Base-by-base conservation (phyloP, 2,329 filamentous ascomycete genomes). In the Cercospora zeae-maydis region DNA sequence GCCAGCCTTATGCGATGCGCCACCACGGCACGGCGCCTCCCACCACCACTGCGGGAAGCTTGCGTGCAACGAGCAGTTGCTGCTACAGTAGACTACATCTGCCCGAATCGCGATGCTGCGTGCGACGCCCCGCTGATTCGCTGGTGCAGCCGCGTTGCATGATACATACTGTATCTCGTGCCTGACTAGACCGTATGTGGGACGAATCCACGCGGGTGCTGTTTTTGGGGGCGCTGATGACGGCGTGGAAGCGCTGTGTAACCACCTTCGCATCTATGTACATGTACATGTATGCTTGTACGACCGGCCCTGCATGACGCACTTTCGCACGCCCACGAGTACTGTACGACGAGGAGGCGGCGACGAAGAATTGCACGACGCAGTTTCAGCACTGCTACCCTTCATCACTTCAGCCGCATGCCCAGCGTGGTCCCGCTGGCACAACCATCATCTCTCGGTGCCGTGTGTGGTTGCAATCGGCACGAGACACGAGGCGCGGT, bases 111-210 rank as follows among this genome's bases (percentile, higher is more conserved):
- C 27, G 47, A 51, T 51, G 16, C 14, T 51, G 21, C 3, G 45
- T 9, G 37, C 37, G 4, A 8, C n/a, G 37, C 37, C n/a, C 37
- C 16, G 37, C 37, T 19, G 37, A 42, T 42, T 42, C n/a, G 37
- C 37, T 7, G 13, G 47, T 31, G 47, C 21, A 51, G 47, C 47
- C 47, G 47, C 47, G 47, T 31, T 51, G 47, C 27, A 21, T n/a
- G n/a, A n/a, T n/a, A n/a, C 24, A 27, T 27, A 3, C 6, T 27
- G 24, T 6, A 27, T 6, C 24, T 52, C 24, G n/a, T 19, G n/a
- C 47, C 47, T 52, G 47, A 52, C 47, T 52, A 52, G 47, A 52
- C 47, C 47, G 47, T n/a, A 13, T 52, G 14, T 30, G 47, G 47
- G 24, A 27, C n/a, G 14, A 16, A 24, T 52, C 24, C 47, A 45